A percentile compares a stretch with the other conserved stretches of the same genome.
Evolutionary conservation across 306 rosid species (phyloP).

Genomic region (Castanospermum australe): DNA sequence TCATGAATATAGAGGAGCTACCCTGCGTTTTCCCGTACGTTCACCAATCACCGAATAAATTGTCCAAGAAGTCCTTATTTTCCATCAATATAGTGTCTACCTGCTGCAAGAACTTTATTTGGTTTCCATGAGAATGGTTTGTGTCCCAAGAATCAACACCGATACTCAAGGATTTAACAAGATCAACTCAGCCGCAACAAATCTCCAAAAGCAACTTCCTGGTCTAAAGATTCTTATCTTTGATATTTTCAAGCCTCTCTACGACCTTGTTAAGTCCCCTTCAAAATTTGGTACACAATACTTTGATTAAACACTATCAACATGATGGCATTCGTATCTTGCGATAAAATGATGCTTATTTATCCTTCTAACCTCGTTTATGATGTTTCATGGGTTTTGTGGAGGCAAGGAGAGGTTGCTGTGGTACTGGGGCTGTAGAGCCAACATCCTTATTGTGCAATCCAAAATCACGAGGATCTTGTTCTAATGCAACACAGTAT

Average conservation of each 20-base stretch:
- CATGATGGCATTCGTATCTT: not conserved
- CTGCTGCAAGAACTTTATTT: constrained; percentile 56
- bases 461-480: constrained; percentile 64
- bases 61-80: too few species aligned
- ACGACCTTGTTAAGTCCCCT: constrained; percentile 63
- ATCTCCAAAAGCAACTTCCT: constrained; percentile 63
- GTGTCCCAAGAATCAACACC: constrained; percentile 55
- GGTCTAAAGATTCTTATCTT: constrained; percentile 68
- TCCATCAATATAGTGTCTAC: too few species aligned
- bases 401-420: constrained; percentile 79
- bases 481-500: constrained; percentile 71
- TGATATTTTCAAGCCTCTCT: constrained; percentile 67
- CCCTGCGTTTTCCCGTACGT: too few species aligned
- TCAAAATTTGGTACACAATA: constrained; percentile 57
- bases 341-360: not conserved
- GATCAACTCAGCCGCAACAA: constrained; percentile 50
- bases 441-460: constrained; percentile 72
- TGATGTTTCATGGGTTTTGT: constrained; percentile 47
- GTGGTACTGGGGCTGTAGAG: constrained; percentile 78
- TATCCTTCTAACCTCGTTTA: not conserved
- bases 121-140: constrained; percentile 55
- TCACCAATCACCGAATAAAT: too few species aligned
- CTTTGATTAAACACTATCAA: not conserved
- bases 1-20: too few species aligned
- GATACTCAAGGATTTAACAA: constrained; percentile 70